Evolutionary conservation across 1,284 basidiomycete genomes (phyloP).

Genomic region (Cutaneotrichosporon sp.): DNA sequence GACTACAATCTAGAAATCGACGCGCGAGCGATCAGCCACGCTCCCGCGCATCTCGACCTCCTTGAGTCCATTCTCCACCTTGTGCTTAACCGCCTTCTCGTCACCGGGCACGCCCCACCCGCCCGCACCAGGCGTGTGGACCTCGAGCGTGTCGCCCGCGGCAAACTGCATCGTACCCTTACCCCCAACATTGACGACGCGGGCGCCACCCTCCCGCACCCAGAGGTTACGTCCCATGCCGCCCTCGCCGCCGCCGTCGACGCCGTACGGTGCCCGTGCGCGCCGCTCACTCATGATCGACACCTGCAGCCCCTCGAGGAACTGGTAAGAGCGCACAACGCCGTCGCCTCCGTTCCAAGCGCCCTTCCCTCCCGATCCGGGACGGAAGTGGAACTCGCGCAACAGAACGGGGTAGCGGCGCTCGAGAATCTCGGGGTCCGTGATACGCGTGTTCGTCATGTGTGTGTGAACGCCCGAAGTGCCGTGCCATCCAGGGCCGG

Average conservation of each 20-base stretch:
- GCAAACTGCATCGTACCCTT: slow-evolving; percentile 30
- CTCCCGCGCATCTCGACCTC: slow-evolving; percentile 14
- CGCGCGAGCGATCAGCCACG: slow-evolving; percentile 13
- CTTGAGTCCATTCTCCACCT: background rate
- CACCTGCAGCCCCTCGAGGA: slow-evolving; percentile 82
- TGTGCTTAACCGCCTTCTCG: background rate
- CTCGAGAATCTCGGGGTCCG: slow-evolving; percentile 63
- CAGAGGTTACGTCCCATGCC: slow-evolving; percentile 36
- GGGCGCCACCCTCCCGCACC: slow-evolving; percentile 13
- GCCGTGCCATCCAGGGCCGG: slow-evolving; percentile 86
- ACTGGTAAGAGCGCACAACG: slow-evolving; percentile 81
- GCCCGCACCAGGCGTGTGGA: slow-evolving; percentile 45
- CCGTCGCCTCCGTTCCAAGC: slow-evolving; percentile 82
- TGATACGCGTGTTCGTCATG: slow-evolving; percentile 91
- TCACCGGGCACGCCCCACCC: slow-evolving; percentile 22
- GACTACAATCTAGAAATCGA: slow-evolving; percentile 17
- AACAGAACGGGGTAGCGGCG: slow-evolving; percentile 70
- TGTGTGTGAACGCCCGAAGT: slow-evolving; percentile 60
- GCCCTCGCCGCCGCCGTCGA: slow-evolving; percentile 33
- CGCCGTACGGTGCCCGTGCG: slow-evolving; percentile 36
- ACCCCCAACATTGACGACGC: slow-evolving; percentile 42
- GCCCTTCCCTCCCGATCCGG: slow-evolving; percentile 74
- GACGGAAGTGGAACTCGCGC: slow-evolving; percentile 74
- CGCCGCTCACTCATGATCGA: slow-evolving; percentile 58
- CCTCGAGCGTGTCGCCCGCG: slow-evolving; percentile 35